A percentile compares a stretch with the other conserved stretches of the same genome.
Conservation (phyloP, 192 early-diverging fungal genomes). For the Backusella macrospora region DNA sequence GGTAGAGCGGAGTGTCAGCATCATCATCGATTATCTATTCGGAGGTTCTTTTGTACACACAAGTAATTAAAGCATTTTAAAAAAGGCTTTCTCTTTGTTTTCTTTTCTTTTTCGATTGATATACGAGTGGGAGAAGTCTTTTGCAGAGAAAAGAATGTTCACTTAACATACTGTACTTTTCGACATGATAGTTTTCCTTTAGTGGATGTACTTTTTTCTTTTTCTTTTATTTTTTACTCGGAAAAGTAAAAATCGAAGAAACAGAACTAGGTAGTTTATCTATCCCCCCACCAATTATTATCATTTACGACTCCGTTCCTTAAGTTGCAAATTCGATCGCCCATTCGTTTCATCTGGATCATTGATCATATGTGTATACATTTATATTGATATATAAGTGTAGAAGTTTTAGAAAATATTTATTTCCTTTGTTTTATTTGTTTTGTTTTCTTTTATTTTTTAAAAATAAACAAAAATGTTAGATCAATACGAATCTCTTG, state of each 20-base stretch:
- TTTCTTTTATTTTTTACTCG: neutral
- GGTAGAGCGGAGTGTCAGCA: neutral
- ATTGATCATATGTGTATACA: neutral
- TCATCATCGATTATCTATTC: conserved; percentile 24
- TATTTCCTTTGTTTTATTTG: neutral
- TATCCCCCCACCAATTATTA: no score
- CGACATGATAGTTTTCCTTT: neutral
- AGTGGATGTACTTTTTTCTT: neutral
- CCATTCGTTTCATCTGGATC: conserved; percentile 7
- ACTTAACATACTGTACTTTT: neutral
- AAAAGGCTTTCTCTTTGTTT: neutral
- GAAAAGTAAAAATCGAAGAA: no score
- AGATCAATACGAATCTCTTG: neutral
- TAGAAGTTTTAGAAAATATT: neutral
- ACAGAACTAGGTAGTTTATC: neutral
- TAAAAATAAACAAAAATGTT: neutral
- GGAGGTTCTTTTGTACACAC: conserved; percentile 15
- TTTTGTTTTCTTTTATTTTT: neutral
- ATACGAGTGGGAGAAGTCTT: neutral
- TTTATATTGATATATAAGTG: neutral
- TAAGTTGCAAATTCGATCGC: neutral
- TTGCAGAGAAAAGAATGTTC: neutral
- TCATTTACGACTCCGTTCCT: no score
- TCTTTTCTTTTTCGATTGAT: neutral
- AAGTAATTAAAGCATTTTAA: conserved; percentile 1